Percentiles rank a stretch among this genome's conserved stretches.
These are phyloP conservation scores for Naganishia randhawae DNA, from an alignment of 768 basidiomycete genomes.

Conservation along the genomic window DNA sequence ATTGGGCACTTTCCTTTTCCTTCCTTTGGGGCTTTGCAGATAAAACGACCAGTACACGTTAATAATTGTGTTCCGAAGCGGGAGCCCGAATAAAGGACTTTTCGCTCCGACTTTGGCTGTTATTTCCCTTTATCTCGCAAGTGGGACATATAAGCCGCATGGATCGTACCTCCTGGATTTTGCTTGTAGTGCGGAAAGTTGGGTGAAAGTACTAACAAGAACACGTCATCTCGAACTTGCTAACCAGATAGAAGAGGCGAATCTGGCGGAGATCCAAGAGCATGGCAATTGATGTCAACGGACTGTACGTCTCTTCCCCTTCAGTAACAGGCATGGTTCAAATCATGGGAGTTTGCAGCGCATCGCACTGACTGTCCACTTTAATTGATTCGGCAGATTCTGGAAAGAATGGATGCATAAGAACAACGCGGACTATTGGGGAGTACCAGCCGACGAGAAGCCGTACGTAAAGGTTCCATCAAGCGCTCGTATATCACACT, in stretches of 20 bases:
- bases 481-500: too few species aligned
- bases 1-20: background rate
- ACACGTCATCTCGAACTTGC: too few species aligned
- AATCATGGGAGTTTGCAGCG: too few species aligned
- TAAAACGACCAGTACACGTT: too few species aligned
- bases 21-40: background rate
- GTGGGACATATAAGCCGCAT: background rate
- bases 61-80: too few species aligned
- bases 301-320: background rate
- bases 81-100: background rate
- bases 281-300: conserved; percentile 11
- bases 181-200: too few species aligned
- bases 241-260: background rate
- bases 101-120: background rate
- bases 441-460: conserved; percentile 4
- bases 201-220: too few species aligned
- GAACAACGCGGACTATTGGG: conserved; percentile 19
- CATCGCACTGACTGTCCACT: too few species aligned
- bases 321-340: too few species aligned
- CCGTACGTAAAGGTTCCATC: background rate
- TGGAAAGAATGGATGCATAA: conserved; percentile 24
- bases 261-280: background rate
- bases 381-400: background rate
- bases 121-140: background rate
- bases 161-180: background rate